phyloP scores from a whole-genome alignment of 768 basidiomycete genomes.

The Mrakia blollopis region DNA sequence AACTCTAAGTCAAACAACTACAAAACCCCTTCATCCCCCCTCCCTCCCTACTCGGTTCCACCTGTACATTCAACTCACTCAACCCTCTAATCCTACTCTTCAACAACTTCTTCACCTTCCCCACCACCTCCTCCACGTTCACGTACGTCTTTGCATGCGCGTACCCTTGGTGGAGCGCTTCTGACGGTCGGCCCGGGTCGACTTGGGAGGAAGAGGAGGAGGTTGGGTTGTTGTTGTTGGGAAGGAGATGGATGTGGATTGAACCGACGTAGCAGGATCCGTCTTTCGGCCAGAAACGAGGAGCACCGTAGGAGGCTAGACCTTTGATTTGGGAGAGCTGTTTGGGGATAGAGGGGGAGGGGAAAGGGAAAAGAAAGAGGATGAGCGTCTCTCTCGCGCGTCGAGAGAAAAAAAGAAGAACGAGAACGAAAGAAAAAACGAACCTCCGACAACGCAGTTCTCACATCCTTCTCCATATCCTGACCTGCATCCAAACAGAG shows the following conservation, averaged over 20 bases:
- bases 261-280: conserved; percentile 77
- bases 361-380: neutral
- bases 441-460: conserved; percentile 47
- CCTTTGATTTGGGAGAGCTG: conserved; percentile 74
- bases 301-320: conserved; percentile 68
- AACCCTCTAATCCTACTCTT: conserved; percentile 70
- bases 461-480: conserved; percentile 46
- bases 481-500: conserved; percentile 77
- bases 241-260: conserved; percentile 80
- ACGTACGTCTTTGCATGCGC: conserved; percentile 50
- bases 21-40: conserved; percentile 39
- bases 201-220: conserved; percentile 31
- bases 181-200: conserved; percentile 48
- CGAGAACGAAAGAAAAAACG: conserved; percentile 44
- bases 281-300: conserved; percentile 96
- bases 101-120: conserved; percentile 64
- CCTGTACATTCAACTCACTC: conserved; percentile 84
- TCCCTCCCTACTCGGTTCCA: conserved; percentile 49
- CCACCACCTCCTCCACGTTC: conserved; percentile 65
- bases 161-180: conserved; percentile 48
- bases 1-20: conserved; percentile 40
- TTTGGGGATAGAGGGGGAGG: conserved; percentile 25
- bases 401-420: no score
- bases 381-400: no score
- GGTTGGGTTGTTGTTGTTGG: conserved; percentile 51